A percentile compares a stretch with the other conserved stretches of the same genome.
Conservation (phyloP, 2,329 filamentous ascomycete genomes). For the Verticillium nonalfalfae region DNA sequence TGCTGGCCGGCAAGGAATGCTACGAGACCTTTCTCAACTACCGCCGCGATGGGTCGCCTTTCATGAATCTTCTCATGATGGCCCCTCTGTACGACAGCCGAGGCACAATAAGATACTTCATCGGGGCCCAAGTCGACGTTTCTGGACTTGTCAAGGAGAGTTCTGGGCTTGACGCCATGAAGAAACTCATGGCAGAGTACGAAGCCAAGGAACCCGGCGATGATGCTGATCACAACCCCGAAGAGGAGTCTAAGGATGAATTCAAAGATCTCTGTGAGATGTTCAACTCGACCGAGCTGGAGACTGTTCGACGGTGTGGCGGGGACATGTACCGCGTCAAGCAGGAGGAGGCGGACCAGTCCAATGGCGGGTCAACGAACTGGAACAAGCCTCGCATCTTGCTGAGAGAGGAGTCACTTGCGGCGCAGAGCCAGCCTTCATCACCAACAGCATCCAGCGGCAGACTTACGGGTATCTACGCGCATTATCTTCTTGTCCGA, state of each 20-base stretch:
- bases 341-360: constrained; percentile 28
- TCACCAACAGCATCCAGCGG: constrained; percentile 14
- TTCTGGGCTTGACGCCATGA: constrained; percentile 57
- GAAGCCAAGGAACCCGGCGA: constrained; percentile 19
- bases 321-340: constrained; percentile 52
- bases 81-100: constrained; percentile 63
- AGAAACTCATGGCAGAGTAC: constrained; percentile 33
- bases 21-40: constrained; percentile 74
- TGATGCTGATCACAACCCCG: constrained; percentile 11
- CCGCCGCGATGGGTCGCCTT: constrained; percentile 68
- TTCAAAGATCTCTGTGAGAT: constrained; percentile 63
- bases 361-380: constrained; percentile 15
- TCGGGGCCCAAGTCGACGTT: constrained; percentile 68
- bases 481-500: constrained; percentile 58
- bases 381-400: constrained; percentile 34
- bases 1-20: constrained; percentile 59
- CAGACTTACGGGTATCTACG: constrained; percentile 35
- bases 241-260: constrained; percentile 42
- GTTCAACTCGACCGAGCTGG: constrained; percentile 62
- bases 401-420: constrained; percentile 26
- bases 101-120: constrained; percentile 59
- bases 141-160: constrained; percentile 62
- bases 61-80: constrained; percentile 73
- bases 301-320: constrained; percentile 55
- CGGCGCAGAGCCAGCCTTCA: constrained; percentile 9